Base-by-base conservation (phyloP, 2,329 filamentous ascomycete genomes). In the Calonectria hawksworthii region DNA sequence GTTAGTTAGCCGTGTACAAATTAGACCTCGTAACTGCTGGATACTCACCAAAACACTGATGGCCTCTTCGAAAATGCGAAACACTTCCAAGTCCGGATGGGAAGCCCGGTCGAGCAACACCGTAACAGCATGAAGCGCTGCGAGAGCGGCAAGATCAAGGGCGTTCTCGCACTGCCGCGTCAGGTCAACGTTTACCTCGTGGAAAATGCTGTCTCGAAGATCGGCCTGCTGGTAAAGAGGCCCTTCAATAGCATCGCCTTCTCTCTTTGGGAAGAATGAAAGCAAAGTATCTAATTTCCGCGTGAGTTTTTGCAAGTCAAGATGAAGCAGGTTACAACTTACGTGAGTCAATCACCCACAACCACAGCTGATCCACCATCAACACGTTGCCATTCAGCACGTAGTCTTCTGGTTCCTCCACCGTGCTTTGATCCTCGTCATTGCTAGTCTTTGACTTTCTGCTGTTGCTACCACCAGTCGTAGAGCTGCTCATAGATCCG, bases 311-410 rank as follows among this genome's bases (percentile, higher is more conserved):
- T 16, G 4, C 1, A n/a, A 5, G 2, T 52, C 10, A 0, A 34
- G 3, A 0, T 4, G 0, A 6, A 28, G 1, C 1, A 0, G 0
- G 0, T 0, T 1, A 16, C 0, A 2, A 83, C 88, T 83, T 80
- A 90, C 89, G 88, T 21, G 85, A 88, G 70, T 90, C 86, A n/a
- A 91, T 86, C 0, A 86, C 88, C 90, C 90, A 91, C 0, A 93
- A 81, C 92, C 92, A 93, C 1, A 93, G 82, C 78, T 93, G 92
- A 73, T 93, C 92, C 0, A 93, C 90, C 90, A 93, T 93, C n/a
- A 93, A 81, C 3, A 91, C 87, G 50, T 93, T 92, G 0, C 91
- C 90, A 32, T 91, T 87, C 2, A 88, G 80, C 2, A 90, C 82
- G 10, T 84, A 79, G 9, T 89, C 86, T 0, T 84, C 82, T 0